A percentile compares a stretch with the other conserved stretches of the same genome.
phyloP scores from a whole-genome alignment of 1,139 yeast species.

The Nakaseomyces uthaithaninus region DNA sequence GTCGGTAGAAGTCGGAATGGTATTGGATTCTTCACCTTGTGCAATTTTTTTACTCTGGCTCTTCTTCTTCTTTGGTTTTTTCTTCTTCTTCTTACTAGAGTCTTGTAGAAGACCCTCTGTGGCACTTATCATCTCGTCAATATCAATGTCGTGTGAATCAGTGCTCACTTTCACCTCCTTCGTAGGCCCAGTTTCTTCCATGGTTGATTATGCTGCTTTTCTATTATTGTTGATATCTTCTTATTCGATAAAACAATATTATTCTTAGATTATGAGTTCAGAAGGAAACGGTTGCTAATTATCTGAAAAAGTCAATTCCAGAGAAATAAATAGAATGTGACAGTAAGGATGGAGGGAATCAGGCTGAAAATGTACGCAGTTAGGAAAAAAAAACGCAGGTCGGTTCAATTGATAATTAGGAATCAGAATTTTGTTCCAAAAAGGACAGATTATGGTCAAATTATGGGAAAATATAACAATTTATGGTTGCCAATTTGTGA shows the following conservation, averaged over 20 bases:
- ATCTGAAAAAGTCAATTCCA: no score
- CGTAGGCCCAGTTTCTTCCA: background rate
- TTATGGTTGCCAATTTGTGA: background rate
- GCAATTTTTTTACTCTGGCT: slow-evolving; percentile 3
- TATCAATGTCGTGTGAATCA: slow-evolving; percentile 7
- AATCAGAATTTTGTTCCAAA: background rate
- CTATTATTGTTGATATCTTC: slow-evolving; percentile 12
- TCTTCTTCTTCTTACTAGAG: background rate
- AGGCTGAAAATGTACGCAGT: background rate
- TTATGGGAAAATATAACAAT: background rate
- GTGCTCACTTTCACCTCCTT: background rate
- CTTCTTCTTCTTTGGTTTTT: slow-evolving; percentile 3
- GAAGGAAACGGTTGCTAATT: no score
- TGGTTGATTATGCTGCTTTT: slow-evolving; percentile 8
- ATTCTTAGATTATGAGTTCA: background rate
- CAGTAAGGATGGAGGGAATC: no score
- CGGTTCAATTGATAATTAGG: no score
- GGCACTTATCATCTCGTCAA: slow-evolving; percentile 13
- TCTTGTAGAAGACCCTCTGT: slow-evolving; percentile 9
- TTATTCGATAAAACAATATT: background rate
- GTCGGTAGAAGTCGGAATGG: background rate
- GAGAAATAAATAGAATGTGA: no score
- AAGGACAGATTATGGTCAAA: background rate
- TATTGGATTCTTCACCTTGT: background rate
- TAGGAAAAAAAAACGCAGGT: no score